These are phyloP conservation scores for Ascochyta koolunga DNA, from an alignment of 2,329 filamentous ascomycete species.

Conservation along the genomic window DNA sequence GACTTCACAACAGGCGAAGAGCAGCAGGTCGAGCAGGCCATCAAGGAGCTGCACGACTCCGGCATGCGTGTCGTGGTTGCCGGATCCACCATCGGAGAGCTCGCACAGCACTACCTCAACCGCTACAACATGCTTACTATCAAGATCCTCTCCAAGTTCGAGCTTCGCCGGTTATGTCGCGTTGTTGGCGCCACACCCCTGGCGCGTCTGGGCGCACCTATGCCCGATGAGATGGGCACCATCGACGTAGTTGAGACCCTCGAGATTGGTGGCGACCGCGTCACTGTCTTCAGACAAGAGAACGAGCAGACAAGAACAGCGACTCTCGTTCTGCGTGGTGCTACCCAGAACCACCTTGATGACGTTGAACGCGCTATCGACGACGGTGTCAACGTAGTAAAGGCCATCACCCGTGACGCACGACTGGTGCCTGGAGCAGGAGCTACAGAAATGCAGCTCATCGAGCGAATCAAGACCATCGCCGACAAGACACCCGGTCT, in stretches of 20 bases:
- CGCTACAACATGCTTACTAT: slow-evolving; percentile 94
- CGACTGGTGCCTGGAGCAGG: slow-evolving; percentile 92
- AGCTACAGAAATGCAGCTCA: slow-evolving; percentile 90
- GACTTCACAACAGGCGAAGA: slow-evolving; percentile 99
- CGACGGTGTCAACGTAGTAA: slow-evolving; percentile 97
- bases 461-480: slow-evolving; percentile 87
- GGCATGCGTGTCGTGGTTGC: slow-evolving; percentile 91
- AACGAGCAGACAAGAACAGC: slow-evolving; percentile 90
- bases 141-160: slow-evolving; percentile 97
- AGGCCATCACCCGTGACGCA: slow-evolving; percentile 94
- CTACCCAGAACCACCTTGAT: slow-evolving; percentile 97
- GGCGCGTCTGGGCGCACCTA: slow-evolving; percentile 91
- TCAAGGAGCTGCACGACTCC: slow-evolving; percentile 96
- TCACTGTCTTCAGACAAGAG: slow-evolving; percentile 98
- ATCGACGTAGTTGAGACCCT: slow-evolving; percentile 96
- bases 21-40: slow-evolving; percentile 81
- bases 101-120: slow-evolving; percentile 97
- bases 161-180: slow-evolving; percentile 90
- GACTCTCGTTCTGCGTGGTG: slow-evolving; percentile 90
- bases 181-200: slow-evolving; percentile 97
- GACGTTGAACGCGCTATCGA: slow-evolving; percentile 97
- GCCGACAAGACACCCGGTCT: slow-evolving; percentile 93
- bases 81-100: slow-evolving; percentile 90
- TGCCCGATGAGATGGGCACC: slow-evolving; percentile 99
- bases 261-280: slow-evolving; percentile 96